Evolutionary conservation across 495 filamentous ascomycete species (phyloP).

Genomic region (Penicillium pancosmium): DNA sequence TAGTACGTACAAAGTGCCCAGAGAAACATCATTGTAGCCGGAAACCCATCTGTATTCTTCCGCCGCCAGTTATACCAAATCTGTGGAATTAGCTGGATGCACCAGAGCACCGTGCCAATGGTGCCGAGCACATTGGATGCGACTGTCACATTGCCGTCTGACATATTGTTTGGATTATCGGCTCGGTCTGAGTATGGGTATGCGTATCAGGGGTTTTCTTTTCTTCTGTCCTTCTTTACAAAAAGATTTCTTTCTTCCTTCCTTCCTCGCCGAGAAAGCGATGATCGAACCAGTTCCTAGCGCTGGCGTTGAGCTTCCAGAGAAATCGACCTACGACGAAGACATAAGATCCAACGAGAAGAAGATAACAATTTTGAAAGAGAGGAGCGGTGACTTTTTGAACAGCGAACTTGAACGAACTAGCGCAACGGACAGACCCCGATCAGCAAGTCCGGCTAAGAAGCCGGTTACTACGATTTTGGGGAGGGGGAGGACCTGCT

Average conservation of each 20-base stretch:
- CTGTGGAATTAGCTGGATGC: conserved; percentile 56
- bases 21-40: conserved; percentile 72
- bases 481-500: not conserved
- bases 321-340: not conserved
- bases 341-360: not conserved
- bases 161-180: conserved; percentile 28
- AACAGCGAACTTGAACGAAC: not conserved
- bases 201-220: too few relatives aligned
- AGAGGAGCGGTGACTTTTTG: conserved; percentile 1
- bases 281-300: too few relatives aligned
- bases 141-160: conserved; percentile 41
- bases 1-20: conserved; percentile 64
- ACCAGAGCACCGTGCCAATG: conserved; percentile 59
- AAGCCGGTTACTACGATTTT: not conserved
- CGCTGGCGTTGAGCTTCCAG: too few relatives aligned
- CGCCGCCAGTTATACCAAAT: conserved; percentile 73
- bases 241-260: too few relatives aligned
- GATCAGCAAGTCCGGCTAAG: not conserved
- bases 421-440: conserved; percentile 1
- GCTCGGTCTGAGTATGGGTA: too few relatives aligned
- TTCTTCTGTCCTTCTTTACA: too few relatives aligned
- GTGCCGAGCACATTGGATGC: conserved; percentile 57
- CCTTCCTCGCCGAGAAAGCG: too few relatives aligned
- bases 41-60: conserved; percentile 74
- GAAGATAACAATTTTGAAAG: not conserved